A percentile compares a stretch with the other conserved stretches of the same genome.
Conservation (phyloP, 1,284 basidiomycete genomes). For the Serendipita sp. region DNA sequence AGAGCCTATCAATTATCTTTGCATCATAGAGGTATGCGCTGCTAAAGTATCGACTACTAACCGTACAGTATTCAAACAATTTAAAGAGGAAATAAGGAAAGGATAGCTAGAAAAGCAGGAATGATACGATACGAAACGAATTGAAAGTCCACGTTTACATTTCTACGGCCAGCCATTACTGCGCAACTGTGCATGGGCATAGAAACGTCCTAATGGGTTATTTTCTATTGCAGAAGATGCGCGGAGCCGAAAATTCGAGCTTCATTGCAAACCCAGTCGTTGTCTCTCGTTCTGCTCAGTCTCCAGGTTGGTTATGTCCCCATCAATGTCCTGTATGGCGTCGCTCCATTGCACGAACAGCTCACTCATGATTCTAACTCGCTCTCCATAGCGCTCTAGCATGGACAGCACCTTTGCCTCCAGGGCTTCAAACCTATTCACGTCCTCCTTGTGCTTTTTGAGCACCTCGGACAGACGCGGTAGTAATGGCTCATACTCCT, state of each 20-base stretch:
- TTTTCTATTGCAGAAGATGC: too few species aligned
- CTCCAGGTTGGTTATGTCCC: slow-evolving; percentile 39
- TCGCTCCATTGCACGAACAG: slow-evolving; percentile 72
- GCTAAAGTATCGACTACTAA: too few species aligned
- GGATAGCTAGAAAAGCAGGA: too few species aligned
- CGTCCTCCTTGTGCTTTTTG: slow-evolving; percentile 45
- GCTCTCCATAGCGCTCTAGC: slow-evolving; percentile 45
- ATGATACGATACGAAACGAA: too few species aligned
- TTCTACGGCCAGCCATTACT: too few species aligned
- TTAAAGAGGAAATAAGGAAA: too few species aligned
- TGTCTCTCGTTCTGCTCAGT: slow-evolving; percentile 40
- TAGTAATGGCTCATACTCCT: slow-evolving; percentile 46
- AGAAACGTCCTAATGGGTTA: too few species aligned
- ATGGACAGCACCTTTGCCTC: slow-evolving; percentile 49
- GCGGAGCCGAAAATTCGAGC: not conserved
- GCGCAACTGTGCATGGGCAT: too few species aligned
- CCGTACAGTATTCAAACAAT: too few species aligned
- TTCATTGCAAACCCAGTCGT: slow-evolving; percentile 38
- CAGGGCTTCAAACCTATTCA: slow-evolving; percentile 35
- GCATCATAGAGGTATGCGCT: too few species aligned
- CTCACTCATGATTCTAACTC: slow-evolving; percentile 66
- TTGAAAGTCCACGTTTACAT: not conserved
- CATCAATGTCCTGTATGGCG: slow-evolving; percentile 45
- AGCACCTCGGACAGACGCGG: slow-evolving; percentile 45
- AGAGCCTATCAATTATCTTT: too few species aligned